Evolutionary conservation across 1,139 yeast species (phyloP).

Genomic region (Saccharomyces hybrid): DNA sequence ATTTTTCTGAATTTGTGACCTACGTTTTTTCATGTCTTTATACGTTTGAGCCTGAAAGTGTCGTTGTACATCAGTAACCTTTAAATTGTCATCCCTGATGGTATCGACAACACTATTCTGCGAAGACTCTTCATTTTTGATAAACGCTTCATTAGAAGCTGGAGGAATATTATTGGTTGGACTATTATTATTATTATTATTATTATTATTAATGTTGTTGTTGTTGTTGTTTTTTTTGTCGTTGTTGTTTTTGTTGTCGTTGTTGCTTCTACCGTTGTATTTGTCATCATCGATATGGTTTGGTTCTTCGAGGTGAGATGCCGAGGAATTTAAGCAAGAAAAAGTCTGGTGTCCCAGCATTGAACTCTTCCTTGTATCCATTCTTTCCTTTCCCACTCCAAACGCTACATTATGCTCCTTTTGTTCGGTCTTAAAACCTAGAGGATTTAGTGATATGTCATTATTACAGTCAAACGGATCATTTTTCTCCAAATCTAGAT

Average conservation of each 20-base stretch:
- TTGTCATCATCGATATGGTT: not conserved
- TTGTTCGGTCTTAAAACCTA: not conserved
- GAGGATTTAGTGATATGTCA: not conserved
- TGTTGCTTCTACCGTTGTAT: not conserved
- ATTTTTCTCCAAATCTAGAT: not conserved
- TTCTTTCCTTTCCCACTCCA: not conserved
- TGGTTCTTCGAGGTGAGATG: not conserved
- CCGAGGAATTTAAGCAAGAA: not conserved
- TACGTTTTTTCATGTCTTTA: conserved; percentile 51
- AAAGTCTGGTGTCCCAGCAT: not conserved
- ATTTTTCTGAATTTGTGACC: conserved; percentile 64
- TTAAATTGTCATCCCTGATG: conserved; percentile 2
- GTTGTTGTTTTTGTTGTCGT: not conserved
- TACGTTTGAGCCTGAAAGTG: conserved; percentile 52
- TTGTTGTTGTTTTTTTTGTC: not conserved
- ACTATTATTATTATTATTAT: not conserved
- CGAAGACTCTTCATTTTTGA: not conserved
- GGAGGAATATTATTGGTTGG: not conserved
- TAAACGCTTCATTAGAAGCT: not conserved
- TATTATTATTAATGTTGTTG: not conserved
- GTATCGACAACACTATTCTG: not conserved
- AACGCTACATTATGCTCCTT: not conserved
- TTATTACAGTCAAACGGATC: not conserved
- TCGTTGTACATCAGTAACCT: conserved; percentile 26
- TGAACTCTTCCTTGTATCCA: not conserved